phyloP scores from a whole-genome alignment of 2,329 filamentous ascomycete genomes.

The Paraphaeosphaeria minitans region DNA sequence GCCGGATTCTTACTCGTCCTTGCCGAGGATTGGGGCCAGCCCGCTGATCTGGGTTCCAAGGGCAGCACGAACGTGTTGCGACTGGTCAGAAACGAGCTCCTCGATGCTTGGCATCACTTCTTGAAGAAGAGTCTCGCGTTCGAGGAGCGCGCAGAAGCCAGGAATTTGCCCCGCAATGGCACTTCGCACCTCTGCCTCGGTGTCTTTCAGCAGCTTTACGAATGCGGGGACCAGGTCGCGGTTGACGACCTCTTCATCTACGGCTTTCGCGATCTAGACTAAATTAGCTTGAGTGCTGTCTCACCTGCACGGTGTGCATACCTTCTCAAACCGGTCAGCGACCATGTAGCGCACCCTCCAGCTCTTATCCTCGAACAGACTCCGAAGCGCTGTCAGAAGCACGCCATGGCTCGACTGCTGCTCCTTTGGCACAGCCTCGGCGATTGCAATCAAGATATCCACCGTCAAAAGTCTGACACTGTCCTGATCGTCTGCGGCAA shows the following conservation, averaged over 20 bases:
- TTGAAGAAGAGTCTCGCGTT: conserved; percentile 84
- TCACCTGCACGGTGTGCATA: conserved; percentile 42
- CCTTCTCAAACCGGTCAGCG: conserved; percentile 97
- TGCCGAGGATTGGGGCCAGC: conserved; percentile 93
- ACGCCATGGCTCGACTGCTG: conserved; percentile 97
- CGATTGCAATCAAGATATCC: conserved; percentile 93
- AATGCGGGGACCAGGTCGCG: conserved; percentile 95
- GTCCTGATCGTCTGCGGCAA: conserved; percentile 95
- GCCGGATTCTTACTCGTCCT: conserved; percentile 78
- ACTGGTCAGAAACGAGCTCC: conserved; percentile 92
- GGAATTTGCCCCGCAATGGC: conserved; percentile 98
- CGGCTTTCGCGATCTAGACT: conserved; percentile 88
- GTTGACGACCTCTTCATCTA: conserved; percentile 94
- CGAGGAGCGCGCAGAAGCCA: conserved; percentile 90
- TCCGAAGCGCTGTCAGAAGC: conserved; percentile 85
- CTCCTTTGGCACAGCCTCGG: conserved; percentile 96
- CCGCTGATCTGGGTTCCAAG: conserved; percentile 97
- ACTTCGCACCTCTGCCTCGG: conserved; percentile 94
- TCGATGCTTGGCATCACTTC: conserved; percentile 97
- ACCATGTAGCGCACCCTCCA: conserved; percentile 99
- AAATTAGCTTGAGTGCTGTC: conserved; percentile 32
- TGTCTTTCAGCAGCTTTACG: conserved; percentile 96
- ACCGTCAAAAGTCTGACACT: conserved; percentile 95
- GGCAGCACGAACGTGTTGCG: conserved; percentile 94
- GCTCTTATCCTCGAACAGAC: conserved; percentile 97